A percentile compares a stretch with the other conserved stretches of the same genome.
Evolutionary conservation across 2,329 filamentous ascomycete genomes (phyloP).

Genomic region (Alternaria sp.): DNA sequence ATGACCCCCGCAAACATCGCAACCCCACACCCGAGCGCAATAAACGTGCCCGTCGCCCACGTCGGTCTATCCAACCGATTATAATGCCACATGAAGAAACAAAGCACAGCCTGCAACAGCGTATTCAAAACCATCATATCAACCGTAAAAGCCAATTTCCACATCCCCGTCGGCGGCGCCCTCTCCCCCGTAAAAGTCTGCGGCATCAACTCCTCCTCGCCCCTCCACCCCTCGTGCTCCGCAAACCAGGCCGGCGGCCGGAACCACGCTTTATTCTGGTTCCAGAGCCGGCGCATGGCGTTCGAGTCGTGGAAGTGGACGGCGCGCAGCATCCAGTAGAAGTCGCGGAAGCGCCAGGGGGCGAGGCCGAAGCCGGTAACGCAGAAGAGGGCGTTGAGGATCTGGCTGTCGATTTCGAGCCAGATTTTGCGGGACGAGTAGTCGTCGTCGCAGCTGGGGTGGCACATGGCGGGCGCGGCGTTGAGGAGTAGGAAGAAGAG

Average conservation of each 20-base stretch:
- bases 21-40: constrained; percentile 73
- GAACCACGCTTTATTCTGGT: constrained; percentile 78
- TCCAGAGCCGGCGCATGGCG: constrained; percentile 70
- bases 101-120: constrained; percentile 73
- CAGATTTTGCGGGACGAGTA: constrained; percentile 76
- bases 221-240: constrained; percentile 65
- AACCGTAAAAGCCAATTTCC: constrained; percentile 80
- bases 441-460: constrained; percentile 72
- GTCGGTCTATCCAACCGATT: constrained; percentile 73
- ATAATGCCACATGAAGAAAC: constrained; percentile 81
- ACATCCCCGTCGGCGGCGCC: constrained; percentile 64
- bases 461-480: constrained; percentile 75
- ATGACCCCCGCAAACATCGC: constrained; percentile 72
- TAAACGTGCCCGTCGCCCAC: constrained; percentile 73
- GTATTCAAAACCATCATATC: constrained; percentile 83
- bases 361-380: constrained; percentile 84
- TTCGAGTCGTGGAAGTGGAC: constrained; percentile 56
- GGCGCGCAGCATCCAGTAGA: constrained; percentile 70
- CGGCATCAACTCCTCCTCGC: not conserved
- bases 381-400: constrained; percentile 84
- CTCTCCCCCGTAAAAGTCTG: not conserved
- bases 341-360: constrained; percentile 83
- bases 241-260: constrained; percentile 69
- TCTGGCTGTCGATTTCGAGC: constrained; percentile 85
- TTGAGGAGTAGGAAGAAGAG: constrained; percentile 83